Evolutionary conservation across 176 grass and related monocot genomes (phyloP).

Genomic region (Cymbopogon citratus): DNA sequence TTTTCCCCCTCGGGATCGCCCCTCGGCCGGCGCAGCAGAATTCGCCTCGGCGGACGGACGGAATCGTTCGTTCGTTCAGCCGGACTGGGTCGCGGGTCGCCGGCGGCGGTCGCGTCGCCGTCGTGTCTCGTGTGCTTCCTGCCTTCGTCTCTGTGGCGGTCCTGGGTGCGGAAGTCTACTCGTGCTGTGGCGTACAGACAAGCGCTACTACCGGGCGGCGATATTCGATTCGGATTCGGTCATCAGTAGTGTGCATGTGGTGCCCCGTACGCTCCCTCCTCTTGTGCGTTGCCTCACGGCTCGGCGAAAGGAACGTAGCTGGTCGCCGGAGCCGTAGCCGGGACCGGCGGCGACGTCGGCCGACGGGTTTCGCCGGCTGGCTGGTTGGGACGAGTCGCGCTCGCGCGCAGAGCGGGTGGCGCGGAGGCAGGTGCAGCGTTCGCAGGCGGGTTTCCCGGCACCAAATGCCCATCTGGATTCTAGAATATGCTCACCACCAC

Average conservation of each 20-base stretch:
- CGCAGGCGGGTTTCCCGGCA: constrained; percentile 2
- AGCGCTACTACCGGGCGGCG: not conserved
- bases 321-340: not conserved
- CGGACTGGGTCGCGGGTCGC: not conserved
- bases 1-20: not conserved
- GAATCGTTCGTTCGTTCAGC: not conserved
- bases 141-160: not conserved
- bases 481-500: constrained; percentile 15
- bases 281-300: constrained; percentile 9
- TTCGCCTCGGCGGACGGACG: not conserved
- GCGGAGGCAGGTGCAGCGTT: not conserved
- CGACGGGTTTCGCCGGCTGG: too few species aligned
- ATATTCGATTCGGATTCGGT: not conserved
- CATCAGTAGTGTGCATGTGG: not conserved
- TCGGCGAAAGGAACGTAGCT: not conserved
- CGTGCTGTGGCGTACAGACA: not conserved
- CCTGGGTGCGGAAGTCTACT: not conserved
- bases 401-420: not conserved
- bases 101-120: not conserved
- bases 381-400: not conserved
- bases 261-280: not conserved
- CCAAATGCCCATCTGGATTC: not conserved
- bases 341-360: not conserved
- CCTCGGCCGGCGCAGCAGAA: not conserved
- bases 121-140: too few species aligned